phyloP scores from a whole-genome alignment of 2,329 filamentous ascomycete genomes.

The Huntiella abstrusa region DNA sequence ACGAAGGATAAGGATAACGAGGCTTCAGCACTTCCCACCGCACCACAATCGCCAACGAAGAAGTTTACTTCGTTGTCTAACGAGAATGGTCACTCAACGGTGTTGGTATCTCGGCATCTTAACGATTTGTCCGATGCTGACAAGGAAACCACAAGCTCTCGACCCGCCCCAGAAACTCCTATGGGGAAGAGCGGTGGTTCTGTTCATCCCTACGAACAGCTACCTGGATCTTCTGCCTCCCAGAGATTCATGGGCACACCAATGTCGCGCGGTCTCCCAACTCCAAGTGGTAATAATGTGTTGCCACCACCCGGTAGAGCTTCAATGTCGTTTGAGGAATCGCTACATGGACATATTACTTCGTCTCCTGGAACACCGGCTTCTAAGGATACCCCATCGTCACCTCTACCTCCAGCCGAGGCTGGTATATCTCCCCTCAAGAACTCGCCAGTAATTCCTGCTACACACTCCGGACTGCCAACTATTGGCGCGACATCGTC shows the following conservation, averaged over 20 bases:
- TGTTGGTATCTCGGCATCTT: constrained; percentile 5
- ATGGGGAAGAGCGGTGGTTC: constrained; percentile 1
- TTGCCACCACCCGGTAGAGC: constrained; percentile 6
- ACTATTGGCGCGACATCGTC: constrained; percentile 21
- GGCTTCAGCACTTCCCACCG: neutral
- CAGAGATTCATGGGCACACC: constrained; percentile 8
- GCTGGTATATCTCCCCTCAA: constrained; percentile 34
- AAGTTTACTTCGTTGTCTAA: constrained; percentile 12
- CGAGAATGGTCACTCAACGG: neutral
- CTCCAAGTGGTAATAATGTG: constrained; percentile 9
- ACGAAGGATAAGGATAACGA: neutral
- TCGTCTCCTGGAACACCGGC: constrained; percentile 9
- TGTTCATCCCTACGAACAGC: neutral
- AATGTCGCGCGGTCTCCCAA: constrained; percentile 10
- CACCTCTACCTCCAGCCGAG: constrained; percentile 18
- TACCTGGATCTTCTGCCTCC: constrained; percentile 2
- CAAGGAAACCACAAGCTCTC: neutral
- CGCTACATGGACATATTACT: constrained; percentile 3
- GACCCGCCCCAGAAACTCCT: constrained; percentile 5
- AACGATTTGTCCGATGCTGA: constrained; percentile 2
- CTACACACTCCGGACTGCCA: constrained; percentile 11
- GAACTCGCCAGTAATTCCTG: constrained; percentile 27
- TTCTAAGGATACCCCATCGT: constrained; percentile 7
- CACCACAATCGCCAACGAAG: constrained; percentile 11
- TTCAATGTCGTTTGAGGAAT: constrained; percentile 11